Evolutionary conservation across 1,284 basidiomycete species (phyloP).

Genomic region (Quambalaria eucalypti): DNA sequence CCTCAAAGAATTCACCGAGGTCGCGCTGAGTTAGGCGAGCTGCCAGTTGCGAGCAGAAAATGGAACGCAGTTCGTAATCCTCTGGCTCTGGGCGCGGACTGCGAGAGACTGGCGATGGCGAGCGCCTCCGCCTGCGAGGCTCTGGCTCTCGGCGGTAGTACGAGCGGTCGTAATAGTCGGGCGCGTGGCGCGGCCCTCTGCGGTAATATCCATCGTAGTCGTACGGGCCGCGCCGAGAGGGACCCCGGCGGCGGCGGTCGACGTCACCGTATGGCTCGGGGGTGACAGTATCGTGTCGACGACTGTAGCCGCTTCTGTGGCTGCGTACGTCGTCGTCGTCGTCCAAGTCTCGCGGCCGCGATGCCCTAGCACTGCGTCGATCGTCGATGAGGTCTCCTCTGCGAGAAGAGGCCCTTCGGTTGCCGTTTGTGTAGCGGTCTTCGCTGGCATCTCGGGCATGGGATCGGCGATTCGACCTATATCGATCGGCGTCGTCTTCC

Average conservation of each 20-base stretch:
- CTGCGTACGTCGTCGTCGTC: slow-evolving; percentile 5
- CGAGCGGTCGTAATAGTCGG: slow-evolving; percentile 7
- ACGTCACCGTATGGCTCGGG: slow-evolving; percentile 11
- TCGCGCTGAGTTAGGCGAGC: slow-evolving; percentile 88
- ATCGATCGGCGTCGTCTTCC: slow-evolving; percentile 20
- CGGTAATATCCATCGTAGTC: not conserved
- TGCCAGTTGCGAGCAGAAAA: slow-evolving; percentile 95
- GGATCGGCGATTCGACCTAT: slow-evolving; percentile 16
- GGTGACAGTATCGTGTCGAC: slow-evolving; percentile 10
- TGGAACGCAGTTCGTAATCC: slow-evolving; percentile 73
- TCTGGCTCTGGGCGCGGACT: slow-evolving; percentile 55
- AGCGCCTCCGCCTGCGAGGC: slow-evolving; percentile 9
- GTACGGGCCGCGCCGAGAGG: slow-evolving; percentile 1
- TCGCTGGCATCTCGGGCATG: slow-evolving; percentile 14
- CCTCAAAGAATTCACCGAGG: slow-evolving; percentile 96
- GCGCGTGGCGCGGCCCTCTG: not conserved
- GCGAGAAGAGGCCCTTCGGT: slow-evolving; percentile 6
- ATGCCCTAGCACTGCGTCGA: not conserved
- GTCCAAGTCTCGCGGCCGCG: not conserved
- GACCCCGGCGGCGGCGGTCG: slow-evolving; percentile 2
- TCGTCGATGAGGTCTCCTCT: not conserved
- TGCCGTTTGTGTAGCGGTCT: not conserved
- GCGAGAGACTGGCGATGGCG: slow-evolving; percentile 1
- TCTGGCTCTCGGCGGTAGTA: slow-evolving; percentile 3
- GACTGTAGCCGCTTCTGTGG: slow-evolving; percentile 11